Conservation (phyloP, 805 yeast species). For the Yarrowia sp. region DNA sequence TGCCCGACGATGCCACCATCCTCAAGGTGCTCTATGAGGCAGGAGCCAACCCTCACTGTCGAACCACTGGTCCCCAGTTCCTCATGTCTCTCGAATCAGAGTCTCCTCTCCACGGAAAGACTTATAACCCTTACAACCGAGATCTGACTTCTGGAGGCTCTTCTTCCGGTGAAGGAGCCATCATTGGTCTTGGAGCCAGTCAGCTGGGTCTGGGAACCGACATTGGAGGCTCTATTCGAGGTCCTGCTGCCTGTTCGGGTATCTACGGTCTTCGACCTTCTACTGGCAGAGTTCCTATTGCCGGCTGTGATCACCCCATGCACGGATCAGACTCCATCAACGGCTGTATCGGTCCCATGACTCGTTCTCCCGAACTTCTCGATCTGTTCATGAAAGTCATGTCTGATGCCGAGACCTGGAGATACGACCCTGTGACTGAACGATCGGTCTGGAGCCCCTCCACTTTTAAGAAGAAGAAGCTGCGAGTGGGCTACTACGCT, state of each 20-base stretch:
- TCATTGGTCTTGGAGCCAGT: constrained; percentile 56
- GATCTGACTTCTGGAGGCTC: constrained; percentile 60
- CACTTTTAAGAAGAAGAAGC: background rate
- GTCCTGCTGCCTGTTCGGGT: constrained; percentile 56
- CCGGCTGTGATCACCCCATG: constrained; percentile 59
- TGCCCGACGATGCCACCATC: constrained; percentile 40
- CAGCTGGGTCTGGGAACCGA: constrained; percentile 60
- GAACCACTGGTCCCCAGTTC: constrained; percentile 66
- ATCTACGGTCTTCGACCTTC: constrained; percentile 57
- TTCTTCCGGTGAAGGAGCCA: constrained; percentile 62
- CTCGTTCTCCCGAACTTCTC: constrained; percentile 67
- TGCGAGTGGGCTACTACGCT: constrained; percentile 51
- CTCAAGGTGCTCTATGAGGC: constrained; percentile 44
- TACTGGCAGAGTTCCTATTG: constrained; percentile 53
- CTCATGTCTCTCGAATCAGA: constrained; percentile 62
- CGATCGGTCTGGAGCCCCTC: constrained; percentile 7
- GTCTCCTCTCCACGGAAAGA: constrained; percentile 56
- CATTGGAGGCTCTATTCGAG: constrained; percentile 60
- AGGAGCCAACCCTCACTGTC: constrained; percentile 68
- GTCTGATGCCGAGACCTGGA: constrained; percentile 43
- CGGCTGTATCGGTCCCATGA: constrained; percentile 71
- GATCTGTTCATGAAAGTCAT: constrained; percentile 66
- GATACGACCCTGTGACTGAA: constrained; percentile 17
- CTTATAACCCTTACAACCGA: constrained; percentile 57
- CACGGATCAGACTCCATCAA: constrained; percentile 68